Evolutionary conservation across 2,329 filamentous ascomycete genomes (phyloP).

Genomic region (Gliomastix tumulicola): DNA sequence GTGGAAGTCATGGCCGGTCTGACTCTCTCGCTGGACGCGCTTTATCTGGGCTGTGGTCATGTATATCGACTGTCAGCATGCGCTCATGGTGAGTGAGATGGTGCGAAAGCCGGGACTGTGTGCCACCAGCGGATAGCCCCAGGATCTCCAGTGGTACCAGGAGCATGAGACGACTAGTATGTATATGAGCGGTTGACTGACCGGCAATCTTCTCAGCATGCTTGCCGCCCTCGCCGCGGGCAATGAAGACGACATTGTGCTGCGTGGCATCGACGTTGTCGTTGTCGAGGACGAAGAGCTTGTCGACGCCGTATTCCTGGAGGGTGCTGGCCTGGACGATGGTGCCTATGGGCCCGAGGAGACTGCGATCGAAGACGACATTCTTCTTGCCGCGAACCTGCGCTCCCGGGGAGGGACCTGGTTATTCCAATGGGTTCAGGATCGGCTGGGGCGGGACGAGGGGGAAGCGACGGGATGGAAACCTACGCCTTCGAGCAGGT

Average conservation of each 20-base stretch:
- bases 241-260: constrained; percentile 90
- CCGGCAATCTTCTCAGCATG: constrained; percentile 83
- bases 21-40: constrained; percentile 77
- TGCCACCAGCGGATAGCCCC: no score
- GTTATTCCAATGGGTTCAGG: no score
- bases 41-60: constrained; percentile 72
- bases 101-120: no score
- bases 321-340: constrained; percentile 93
- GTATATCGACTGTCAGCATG: background rate
- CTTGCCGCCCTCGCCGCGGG: constrained; percentile 79
- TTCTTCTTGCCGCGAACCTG: constrained; percentile 99
- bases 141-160: no score
- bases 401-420: constrained; percentile 1
- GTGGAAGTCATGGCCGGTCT: constrained; percentile 90
- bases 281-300: constrained; percentile 95
- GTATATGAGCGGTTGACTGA: constrained; percentile 40
- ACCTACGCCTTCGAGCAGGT: constrained; percentile 92
- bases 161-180: no score
- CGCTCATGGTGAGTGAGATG: no score
- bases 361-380: constrained; percentile 81
- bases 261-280: constrained; percentile 91
- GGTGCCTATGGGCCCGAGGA: constrained; percentile 83
- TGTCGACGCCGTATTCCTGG: constrained; percentile 96
- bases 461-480: constrained; percentile 25
- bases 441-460: constrained; percentile 7